These are phyloP conservation scores for Solanum paucissectum DNA, from an alignment of 257 asterid species.

Conservation along the genomic window DNA sequence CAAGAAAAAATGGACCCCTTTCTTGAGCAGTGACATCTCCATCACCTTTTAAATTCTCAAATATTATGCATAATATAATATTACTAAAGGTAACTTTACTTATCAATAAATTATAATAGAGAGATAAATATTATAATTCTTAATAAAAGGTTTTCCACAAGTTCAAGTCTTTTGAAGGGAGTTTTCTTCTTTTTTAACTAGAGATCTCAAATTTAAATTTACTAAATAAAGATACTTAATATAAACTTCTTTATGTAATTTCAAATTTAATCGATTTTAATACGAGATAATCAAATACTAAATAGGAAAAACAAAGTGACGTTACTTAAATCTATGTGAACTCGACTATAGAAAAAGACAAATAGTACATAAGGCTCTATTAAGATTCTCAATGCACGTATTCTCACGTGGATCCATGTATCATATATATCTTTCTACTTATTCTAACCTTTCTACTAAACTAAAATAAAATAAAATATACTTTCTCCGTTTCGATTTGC, in stretches of 20 bases:
- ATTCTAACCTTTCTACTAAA: background rate
- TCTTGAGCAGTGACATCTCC: background rate
- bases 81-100: background rate
- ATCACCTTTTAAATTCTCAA: background rate
- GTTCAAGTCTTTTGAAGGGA: background rate
- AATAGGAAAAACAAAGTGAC: background rate
- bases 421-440: background rate
- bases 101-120: too few relatives aligned
- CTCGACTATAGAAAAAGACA: background rate
- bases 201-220: accelerated
- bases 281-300: accelerated
- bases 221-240: too few relatives aligned
- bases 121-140: too few relatives aligned
- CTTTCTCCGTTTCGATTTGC: accelerated
- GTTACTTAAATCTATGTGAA: background rate
- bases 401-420: constrained; percentile 1
- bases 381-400: background rate
- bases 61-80: background rate
- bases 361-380: background rate
- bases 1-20: background rate
- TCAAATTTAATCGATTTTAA: accelerated
- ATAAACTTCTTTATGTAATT: accelerated
- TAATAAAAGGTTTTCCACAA: background rate
- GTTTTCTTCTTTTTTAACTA: accelerated
- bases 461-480: background rate